Base-by-base conservation (phyloP, 495 filamentous ascomycete genomes). In the Penicillium fimorum region DNA sequence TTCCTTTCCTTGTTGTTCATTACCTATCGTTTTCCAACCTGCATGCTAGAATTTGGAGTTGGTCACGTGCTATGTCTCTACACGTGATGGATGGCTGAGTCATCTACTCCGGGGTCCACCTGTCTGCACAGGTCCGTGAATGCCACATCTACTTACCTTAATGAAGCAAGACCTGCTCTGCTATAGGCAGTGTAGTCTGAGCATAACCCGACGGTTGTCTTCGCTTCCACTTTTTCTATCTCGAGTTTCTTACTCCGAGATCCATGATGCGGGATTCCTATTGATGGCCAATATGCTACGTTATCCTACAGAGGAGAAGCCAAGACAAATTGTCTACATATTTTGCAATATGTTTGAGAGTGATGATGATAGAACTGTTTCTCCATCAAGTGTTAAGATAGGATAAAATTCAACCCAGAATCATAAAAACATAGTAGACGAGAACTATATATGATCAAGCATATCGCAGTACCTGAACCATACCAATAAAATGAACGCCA, bases 401-500 rank as follows among this genome's bases (percentile, higher is more conserved):
- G 13, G 55, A 56, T 38, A 38, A 30, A 29, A 30, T 43, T 29
- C 33, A 40, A 50, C n/a, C 22, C 20, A 37, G 22, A 24, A 27
- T 30, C 15, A 32, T 44, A 2, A 43, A 10, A 42, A 13, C 10
- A 48, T 11, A 51, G 17, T 20, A 37, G 7, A 33, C 12, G 47
- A 57, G 6, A 59, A 41, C 32, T 40, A 32, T 54, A 50, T 53
- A 17, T 50, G 35, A 49, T 37, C 42, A 49, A 35, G 46, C 29
- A 62, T 46, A 40, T 49, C 46, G 54, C 42, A 54, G 27, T 46
- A 57, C 50, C 55, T 25, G 22, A 48, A 44, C 41, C 17, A 17
- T 54, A 57, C 50, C 55, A 51, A 47, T 56, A 57, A 57, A 48
- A 62, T 47, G 25, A 56, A 62, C 62, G 65, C 65, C 62, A 50